phyloP scores from a whole-genome alignment of 2,329 filamentous ascomycete genomes.

The Neoarthrinium moseri region DNA sequence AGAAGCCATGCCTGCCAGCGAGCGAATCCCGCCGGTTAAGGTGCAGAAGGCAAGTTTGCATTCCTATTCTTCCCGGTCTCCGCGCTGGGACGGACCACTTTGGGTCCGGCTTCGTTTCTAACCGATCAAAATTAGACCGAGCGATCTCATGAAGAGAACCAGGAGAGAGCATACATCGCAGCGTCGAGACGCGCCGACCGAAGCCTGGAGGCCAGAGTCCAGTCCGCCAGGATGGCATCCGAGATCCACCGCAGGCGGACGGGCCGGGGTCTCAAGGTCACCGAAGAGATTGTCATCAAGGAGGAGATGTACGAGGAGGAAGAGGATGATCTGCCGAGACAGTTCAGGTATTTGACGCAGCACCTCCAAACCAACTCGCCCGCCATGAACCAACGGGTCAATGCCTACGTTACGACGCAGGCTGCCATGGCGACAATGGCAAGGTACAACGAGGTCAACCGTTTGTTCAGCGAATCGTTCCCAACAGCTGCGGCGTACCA shows the following conservation, averaged over 20 bases:
- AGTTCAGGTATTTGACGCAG: conserved; percentile 62
- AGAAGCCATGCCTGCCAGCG: conserved; percentile 27
- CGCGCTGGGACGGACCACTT: too few relatives aligned
- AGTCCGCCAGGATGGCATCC: conserved; percentile 86
- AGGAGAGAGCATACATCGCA: conserved; percentile 87
- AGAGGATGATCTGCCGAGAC: conserved; percentile 73
- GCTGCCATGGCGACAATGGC: conserved; percentile 42
- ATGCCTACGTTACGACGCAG: conserved; percentile 42
- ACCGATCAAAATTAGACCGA: conserved; percentile 55
- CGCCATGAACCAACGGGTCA: conserved; percentile 61
- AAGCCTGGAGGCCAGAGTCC: conserved; percentile 81
- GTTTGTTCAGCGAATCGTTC: conserved; percentile 45
- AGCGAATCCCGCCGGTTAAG: conserved; percentile 31
- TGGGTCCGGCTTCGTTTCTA: conserved; percentile 11
- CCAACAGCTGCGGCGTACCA: conserved; percentile 33
- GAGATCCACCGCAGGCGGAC: conserved; percentile 87
- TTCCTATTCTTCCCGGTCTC: background rate
- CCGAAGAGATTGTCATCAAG: conserved; percentile 80
- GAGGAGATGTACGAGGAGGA: conserved; percentile 98
- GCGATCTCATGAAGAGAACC: conserved; percentile 77
- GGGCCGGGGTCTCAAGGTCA: conserved; percentile 77
- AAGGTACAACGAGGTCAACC: conserved; percentile 45
- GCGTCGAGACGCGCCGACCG: conserved; percentile 85
- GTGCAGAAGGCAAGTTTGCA: conserved; percentile 29
- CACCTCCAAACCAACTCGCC: conserved; percentile 60